Percentiles rank a stretch among this genome's conserved stretches.
Conservation (phyloP, 306 rosid genomes). For the Boehmeria nivea region DNA sequence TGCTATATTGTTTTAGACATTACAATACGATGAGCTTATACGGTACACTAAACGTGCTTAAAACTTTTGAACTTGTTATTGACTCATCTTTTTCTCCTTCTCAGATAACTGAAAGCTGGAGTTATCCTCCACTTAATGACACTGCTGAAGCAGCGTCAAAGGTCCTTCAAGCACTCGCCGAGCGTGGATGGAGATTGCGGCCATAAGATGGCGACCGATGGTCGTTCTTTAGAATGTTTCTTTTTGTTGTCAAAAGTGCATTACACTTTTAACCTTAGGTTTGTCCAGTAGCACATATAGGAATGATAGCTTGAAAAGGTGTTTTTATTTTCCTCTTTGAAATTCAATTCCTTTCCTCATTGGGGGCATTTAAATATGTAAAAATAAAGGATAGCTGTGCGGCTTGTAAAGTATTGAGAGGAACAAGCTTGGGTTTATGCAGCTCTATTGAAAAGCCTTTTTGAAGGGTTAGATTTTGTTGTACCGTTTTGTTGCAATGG, state of each 20-base stretch:
- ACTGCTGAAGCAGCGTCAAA: slow-evolving; percentile 75
- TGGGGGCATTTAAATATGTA: slow-evolving; percentile 20
- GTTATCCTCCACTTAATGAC: slow-evolving; percentile 89
- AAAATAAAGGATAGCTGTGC: slow-evolving; percentile 23
- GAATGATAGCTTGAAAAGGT: slow-evolving; percentile 6
- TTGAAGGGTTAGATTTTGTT: no score
- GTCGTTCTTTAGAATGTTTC: slow-evolving; percentile 8
- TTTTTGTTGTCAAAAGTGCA: not conserved
- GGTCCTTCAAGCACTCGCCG: slow-evolving; percentile 69
- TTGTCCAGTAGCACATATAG: slow-evolving; percentile 22
- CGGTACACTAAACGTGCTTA: no score
- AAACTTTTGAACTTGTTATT: no score
- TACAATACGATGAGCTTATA: no score
- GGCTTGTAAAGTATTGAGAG: slow-evolving; percentile 41
- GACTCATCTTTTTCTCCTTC: no score
- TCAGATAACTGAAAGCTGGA: slow-evolving; percentile 95
- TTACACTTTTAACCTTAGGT: slow-evolving; percentile 11
- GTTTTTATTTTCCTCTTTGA: not conserved
- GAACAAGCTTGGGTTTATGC: slow-evolving; percentile 12
- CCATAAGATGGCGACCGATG: slow-evolving; percentile 20
- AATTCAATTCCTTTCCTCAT: slow-evolving; percentile 24
- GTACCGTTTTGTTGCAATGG: not conserved
- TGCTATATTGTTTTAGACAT: no score
- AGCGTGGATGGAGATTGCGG: slow-evolving; percentile 89
- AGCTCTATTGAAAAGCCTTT: not conserved